Evolutionary conservation across 768 basidiomycete genomes (phyloP), one percentile per base, ranked within the genome.

Genomic region (Crassisporium funariophilum): DNA sequence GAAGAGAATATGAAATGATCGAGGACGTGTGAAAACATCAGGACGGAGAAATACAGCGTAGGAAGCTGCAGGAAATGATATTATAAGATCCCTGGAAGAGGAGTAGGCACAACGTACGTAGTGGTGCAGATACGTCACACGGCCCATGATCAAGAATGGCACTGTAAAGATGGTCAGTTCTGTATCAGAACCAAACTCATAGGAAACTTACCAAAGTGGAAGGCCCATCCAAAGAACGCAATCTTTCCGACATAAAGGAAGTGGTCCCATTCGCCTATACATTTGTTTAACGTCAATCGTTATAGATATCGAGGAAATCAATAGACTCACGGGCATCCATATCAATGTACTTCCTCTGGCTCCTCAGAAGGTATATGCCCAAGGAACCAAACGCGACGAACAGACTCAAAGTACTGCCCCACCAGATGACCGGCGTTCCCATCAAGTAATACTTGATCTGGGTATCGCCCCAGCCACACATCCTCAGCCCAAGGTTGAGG

Each of bases 61-160:
- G 95, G 95, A 8, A 98, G 83, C 90, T 94, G 57, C 1, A 47
- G 41, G 7, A 34, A 27, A 15, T 16, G 36, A 50, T 39, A 49
- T 50, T 13, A 53, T 43, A 13, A 40, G 11, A n/a, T 11, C 22
- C 5, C 33, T 25, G 29, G 36, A n/a, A 39, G 25, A 37, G 22
- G 21, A 20, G n/a, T n/a, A 46, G 12, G 34, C 37, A 38, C 23
- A 20, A 79, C 89, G 54, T 56, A 95, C 91, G 63, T 95, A 98
- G 74, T 97, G 94, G 66, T 98, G 95, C 20, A 98, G 71, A 58
- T 98, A 98, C 22, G 94, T 97, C 3, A 94, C 91, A 49, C 94
- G 91, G 16, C 91, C 95, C 97, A 99, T 99, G 71, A 98, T 84
- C 55, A 98, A 71, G 84, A 98, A 99, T 1, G 95, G 95, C 54